Base-by-base conservation (phyloP, 2,329 filamentous ascomycete species). In the Penicillium sp. region DNA sequence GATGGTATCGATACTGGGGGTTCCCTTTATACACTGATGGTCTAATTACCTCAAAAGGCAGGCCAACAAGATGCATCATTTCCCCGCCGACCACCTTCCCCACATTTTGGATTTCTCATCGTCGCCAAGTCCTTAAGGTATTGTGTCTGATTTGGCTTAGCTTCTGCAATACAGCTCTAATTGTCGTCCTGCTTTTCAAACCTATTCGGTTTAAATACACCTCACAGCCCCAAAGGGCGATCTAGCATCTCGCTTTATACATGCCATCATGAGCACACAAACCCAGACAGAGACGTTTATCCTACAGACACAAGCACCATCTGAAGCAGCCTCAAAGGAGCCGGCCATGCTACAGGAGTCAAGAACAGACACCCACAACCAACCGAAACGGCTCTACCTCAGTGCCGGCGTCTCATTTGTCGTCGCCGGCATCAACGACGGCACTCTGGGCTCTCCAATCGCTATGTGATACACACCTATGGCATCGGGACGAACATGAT, bases 381-480 rank as follows among this genome's bases (percentile, higher is more conserved):
- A 15, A 20, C 9, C 39, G 40, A 58, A 58, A 56, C 55, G 55
- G 55, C 35, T 53, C 3, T 55, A 56, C 20, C 47, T 79, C 32
- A 79, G 78, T 38, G 75, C 79, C 2, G 78, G 77, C 0, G 78
- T 84, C 54, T 82, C 81, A 0, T 86, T 86, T 69, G 84, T 86
- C 59, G 80, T 82, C 27, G 81, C 83, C 0, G 83, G 83, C 0
- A 72, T 81, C 42, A 86, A 84, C 49, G 83, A 86, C 61, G 83
- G 83, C 28, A 83, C 78, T 52, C 69, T 86, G 0, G 83, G 83
- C 2, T 76, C 83, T 1, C 55, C 87, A 12, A 77, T 86, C 83
- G 83, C 0, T 83, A 86, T 58, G 74, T 86, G 8, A 74, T 86
- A 3, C 72, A 75, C 4, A 75, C 77, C 3, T 84, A 84, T 58